These are phyloP conservation scores for Mucor circinelloides DNA, from an alignment of 371 early-diverging fungal genomes.

Conservation along the genomic window DNA sequence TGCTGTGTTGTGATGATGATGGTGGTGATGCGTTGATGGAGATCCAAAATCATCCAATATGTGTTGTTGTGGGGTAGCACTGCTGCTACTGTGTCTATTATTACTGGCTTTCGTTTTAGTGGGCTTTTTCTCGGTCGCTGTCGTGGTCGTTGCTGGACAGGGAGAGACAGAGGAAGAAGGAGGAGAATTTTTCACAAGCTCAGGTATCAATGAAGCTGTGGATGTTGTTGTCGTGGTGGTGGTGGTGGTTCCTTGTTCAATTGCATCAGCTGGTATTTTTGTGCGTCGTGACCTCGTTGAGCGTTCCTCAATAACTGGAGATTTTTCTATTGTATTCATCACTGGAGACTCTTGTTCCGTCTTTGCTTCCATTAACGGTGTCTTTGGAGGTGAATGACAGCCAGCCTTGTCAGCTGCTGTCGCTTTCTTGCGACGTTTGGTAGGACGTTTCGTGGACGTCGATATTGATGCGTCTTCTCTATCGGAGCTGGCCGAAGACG, in stretches of 20 bases:
- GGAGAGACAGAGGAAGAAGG: background rate
- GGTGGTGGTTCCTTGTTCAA: background rate
- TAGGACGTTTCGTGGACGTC: background rate
- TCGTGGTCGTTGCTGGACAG: background rate
- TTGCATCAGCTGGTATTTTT: constrained; percentile 6
- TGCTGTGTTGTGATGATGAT: background rate
- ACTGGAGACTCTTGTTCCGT: background rate
- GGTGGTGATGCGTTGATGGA: background rate
- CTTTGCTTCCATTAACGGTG: background rate
- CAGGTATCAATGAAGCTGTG: background rate
- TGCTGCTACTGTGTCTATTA: background rate
- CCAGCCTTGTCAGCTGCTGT: background rate
- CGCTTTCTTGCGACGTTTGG: constrained; percentile 11
- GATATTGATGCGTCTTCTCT: background rate
- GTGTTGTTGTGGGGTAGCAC: constrained; percentile 8
- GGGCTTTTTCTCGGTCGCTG: background rate
- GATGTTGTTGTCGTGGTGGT: background rate
- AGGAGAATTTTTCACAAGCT: background rate
- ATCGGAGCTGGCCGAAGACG: constrained; percentile 3
- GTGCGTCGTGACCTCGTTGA: constrained; percentile 19
- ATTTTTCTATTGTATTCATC: background rate
- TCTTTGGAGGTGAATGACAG: background rate
- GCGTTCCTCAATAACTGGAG: constrained; percentile 7
- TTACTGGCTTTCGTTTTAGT: background rate
- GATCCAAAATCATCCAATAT: constrained; percentile 25